Evolutionary conservation across 2,329 filamentous ascomycete genomes (phyloP).

Genomic region (Pseudogymnoascus sp.): DNA sequence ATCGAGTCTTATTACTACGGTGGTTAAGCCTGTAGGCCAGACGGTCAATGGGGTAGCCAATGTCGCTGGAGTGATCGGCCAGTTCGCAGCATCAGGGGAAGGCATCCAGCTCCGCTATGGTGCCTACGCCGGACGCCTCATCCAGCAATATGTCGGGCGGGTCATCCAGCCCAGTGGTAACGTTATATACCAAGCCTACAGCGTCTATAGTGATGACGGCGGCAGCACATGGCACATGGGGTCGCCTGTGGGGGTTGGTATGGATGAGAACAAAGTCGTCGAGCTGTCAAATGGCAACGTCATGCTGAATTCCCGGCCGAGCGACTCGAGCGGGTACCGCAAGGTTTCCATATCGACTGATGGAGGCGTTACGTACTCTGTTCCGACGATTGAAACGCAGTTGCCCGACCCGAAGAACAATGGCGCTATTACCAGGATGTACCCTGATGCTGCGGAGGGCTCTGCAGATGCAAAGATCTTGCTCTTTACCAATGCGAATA

Average conservation of each 20-base stretch:
- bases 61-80: background rate
- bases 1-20: background rate
- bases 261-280: constrained; percentile 5
- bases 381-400: background rate
- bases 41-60: constrained; percentile 1
- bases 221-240: constrained; percentile 1
- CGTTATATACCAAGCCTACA: background rate
- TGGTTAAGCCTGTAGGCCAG: background rate
- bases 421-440: background rate
- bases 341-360: background rate
- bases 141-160: background rate
- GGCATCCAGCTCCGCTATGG: background rate
- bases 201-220: background rate
- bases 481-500: background rate
- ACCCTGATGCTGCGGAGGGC: background rate
- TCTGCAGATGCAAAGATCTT: background rate
- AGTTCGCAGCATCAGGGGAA: background rate
- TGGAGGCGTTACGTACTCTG: background rate
- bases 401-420: background rate
- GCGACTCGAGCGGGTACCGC: background rate
- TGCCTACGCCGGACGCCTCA: background rate
- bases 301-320: background rate
- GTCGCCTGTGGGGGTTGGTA: background rate
- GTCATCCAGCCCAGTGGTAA: background rate
- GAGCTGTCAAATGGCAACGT: background rate